Conservation (phyloP, 305 asterid species). For the Rubia balearica region DNA sequence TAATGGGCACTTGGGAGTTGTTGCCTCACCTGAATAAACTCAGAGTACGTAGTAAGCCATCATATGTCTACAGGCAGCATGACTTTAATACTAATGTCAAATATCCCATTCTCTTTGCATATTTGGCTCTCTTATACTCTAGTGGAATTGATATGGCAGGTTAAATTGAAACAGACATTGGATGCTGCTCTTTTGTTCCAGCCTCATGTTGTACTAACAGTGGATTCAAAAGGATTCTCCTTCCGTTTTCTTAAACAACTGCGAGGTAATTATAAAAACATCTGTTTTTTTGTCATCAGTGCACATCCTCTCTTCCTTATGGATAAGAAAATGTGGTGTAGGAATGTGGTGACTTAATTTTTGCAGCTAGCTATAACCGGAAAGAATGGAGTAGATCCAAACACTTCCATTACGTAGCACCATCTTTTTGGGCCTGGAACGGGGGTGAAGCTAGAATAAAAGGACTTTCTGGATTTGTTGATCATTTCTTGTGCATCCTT, state of each 20-base stretch:
- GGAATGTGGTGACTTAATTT: conserved; percentile 39
- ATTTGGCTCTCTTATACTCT: conserved; percentile 5
- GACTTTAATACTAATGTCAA: conserved; percentile 1
- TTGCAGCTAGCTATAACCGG: conserved; percentile 58
- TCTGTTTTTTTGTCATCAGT: not conserved
- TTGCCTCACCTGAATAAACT: conserved; percentile 70
- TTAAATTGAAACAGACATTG: conserved; percentile 53
- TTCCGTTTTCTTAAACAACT: conserved; percentile 77
- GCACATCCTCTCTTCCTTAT: conserved; percentile 21
- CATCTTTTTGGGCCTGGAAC: conserved; percentile 98
- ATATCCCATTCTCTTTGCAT: not conserved
- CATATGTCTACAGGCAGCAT: not conserved
- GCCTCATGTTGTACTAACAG: conserved; percentile 85
- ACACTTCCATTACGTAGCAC: conserved; percentile 88
- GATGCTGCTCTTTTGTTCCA: conserved; percentile 59
- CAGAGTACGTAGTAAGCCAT: conserved; percentile 45
- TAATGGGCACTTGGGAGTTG: conserved; percentile 93
- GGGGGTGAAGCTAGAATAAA: conserved; percentile 85
- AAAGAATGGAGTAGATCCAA: conserved; percentile 38
- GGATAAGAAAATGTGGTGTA: conserved; percentile 30
- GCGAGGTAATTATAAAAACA: conserved; percentile 41
- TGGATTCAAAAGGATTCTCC: conserved; percentile 87
- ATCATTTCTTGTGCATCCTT: conserved; percentile 84
- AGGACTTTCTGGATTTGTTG: conserved; percentile 62
- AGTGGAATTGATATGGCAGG: conserved; percentile 36